Evolutionary conservation across 2,329 filamentous ascomycete species (phyloP), one percentile per base, ranked within the genome.

Genomic region (Talaromyces rugulosus): DNA sequence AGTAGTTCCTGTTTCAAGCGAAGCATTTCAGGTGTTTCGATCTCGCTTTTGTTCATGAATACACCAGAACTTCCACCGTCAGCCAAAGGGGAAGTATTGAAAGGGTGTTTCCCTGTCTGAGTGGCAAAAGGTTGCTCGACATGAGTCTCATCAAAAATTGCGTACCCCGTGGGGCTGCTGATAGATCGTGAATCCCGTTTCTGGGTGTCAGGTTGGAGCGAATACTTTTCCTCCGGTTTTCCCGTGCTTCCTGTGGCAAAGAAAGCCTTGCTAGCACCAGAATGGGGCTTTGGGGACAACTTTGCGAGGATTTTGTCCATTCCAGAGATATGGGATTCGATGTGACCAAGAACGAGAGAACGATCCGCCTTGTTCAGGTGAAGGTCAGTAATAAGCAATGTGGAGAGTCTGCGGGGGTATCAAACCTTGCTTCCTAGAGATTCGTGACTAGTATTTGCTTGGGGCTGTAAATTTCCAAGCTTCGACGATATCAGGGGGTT

Each of bases 211-310:
- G 44, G 30, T n/a, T 59, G 75, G n/a, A 81, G 73, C 51, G 79
- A 79, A 69, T 89, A 85, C 69, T 92, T 89, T 73, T 92, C 87
- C n/a, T 86, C 85, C 55, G 94, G 82, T 71, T 88, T 89, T 61
- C 88, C 85, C 66, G 92, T 79, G 58, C 92, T 67, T 12, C 71
- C 70, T 52, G 70, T 63, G 33, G 69, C 67, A 12, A 62, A 59
- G 30, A 63, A 56, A 40, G 64, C 33, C 44, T 67, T 66, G 40
- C 33, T 55, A 36, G 57, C 59, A 51, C 66, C 63, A 16, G 62
- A 52, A 30, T 69, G 67, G 36, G 74, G 68, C 64, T 76, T 75
- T 34, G 77, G 74, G 23, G 76, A 74, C 44, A 80, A 69, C 44
- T 74, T 78, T 36, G 75, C 73, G 31, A 80, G 70, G 52, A 81